Percentiles rank a stretch among this genome's conserved stretches.
Conservation (phyloP, 305 asterid species). For the Solanum hybrid region DNA sequence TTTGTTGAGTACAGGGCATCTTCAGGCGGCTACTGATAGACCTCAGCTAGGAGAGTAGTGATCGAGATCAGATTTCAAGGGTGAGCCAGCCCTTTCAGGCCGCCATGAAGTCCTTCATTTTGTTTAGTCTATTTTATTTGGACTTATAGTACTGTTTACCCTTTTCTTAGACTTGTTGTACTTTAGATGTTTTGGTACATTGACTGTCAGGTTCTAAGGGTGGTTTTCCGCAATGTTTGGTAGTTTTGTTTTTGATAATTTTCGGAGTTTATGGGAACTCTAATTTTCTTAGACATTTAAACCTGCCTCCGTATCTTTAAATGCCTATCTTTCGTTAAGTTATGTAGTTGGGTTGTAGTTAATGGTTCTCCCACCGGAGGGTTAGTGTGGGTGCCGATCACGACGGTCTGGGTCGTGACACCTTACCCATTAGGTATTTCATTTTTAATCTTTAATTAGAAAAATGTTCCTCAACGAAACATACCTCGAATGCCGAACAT, state of each 20-base stretch:
- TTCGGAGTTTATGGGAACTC: not conserved
- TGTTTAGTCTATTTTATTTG: not conserved
- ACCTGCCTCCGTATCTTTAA: not conserved
- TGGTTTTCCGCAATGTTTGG: not conserved
- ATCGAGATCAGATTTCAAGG: not conserved
- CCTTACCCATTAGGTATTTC: not conserved
- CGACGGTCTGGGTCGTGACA: not conserved
- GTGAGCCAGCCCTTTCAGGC: not conserved
- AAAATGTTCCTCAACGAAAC: not conserved
- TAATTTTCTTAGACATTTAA: not conserved
- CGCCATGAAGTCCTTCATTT: not conserved
- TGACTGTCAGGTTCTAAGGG: not conserved
- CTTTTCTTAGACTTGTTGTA: not conserved
- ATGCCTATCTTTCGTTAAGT: not conserved
- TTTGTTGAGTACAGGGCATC: not conserved
- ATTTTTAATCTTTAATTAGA: not conserved
- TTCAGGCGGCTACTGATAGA: not conserved
- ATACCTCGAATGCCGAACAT: not conserved
- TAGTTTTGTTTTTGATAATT: not conserved
- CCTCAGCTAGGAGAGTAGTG: not conserved
- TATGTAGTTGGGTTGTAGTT: not conserved
- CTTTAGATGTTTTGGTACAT: not conserved
- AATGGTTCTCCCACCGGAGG: not conserved
- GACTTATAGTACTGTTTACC: not conserved
- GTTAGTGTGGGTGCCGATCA: not conserved